phyloP scores from a whole-genome alignment of 306 rosid species.

The Vigna unguiculata region DNA sequence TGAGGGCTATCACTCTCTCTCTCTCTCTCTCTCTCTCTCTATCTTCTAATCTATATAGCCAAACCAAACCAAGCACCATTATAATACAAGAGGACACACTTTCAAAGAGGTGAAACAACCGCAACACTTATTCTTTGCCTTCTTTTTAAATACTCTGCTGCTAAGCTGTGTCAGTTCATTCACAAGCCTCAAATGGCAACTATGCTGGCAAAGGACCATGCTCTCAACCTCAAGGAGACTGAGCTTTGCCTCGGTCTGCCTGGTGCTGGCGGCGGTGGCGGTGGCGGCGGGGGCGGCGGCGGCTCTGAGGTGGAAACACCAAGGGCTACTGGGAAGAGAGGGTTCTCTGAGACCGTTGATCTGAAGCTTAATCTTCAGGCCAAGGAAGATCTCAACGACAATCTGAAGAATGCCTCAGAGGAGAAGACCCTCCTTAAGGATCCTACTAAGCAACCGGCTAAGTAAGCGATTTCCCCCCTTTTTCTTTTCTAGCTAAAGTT shows the following conservation, averaged over 20 bases:
- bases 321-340: conserved; percentile 78
- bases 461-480: conserved; percentile 53
- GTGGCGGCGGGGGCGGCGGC: conserved; percentile 12
- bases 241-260: conserved; percentile 96
- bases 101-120: conserved; percentile 20
- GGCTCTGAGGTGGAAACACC: conserved; percentile 63
- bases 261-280: conserved; percentile 65
- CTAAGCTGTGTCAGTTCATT: conserved; percentile 30
- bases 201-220: conserved; percentile 48
- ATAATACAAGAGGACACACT: conserved; percentile 55
- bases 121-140: conserved; percentile 13
- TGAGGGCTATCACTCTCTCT: conserved; percentile 44
- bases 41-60: conserved; percentile 47
- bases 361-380: conserved; percentile 78
- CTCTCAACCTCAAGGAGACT: conserved; percentile 80
- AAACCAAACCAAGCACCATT: conserved; percentile 50
- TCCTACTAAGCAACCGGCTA: conserved; percentile 89
- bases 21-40: conserved; percentile 59
- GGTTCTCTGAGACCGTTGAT: conserved; percentile 92
- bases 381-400: conserved; percentile 68
- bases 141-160: neutral
- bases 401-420: conserved; percentile 53
- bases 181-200: conserved; percentile 58
- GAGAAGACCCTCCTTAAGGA: conserved; percentile 73
- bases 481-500: neutral